Base-by-base conservation (phyloP, 768 basidiomycete species). In the Trametes meyenii region DNA sequence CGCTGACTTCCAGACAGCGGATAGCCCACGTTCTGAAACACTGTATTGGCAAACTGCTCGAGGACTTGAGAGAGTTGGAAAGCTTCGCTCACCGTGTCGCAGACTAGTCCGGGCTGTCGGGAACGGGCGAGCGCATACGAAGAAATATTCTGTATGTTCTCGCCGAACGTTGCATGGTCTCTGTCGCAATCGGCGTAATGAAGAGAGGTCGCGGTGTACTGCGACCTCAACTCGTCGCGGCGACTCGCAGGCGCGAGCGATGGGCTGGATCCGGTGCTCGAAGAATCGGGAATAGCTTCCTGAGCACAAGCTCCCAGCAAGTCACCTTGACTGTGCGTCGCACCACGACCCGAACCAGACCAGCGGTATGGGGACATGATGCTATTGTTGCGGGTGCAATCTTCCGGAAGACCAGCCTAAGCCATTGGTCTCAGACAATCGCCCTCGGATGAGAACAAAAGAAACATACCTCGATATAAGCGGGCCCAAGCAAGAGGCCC, bases 21-120 rank as follows among this genome's bases (percentile, higher is more conserved):
- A 35, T 43, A 50, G 33, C 49, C 49, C 13, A 58, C 57, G 38
- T 38, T 58, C 57, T 58, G 57, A 7, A 19, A 26, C 16, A 19
- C n/a, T 19, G 12, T 17, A 19, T 58, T 29, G 26, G 49, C 29
- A 13, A 14, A 17, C 11, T 35, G n/a, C 12, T n/a, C 33, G 17
- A n/a, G 45, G 21, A 2, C 21, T 36, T 24, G 39, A 52, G 3
- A 23, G 36, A 52, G 36, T n/a, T 26, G 10, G 21, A 40, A 11
- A 21, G 24, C 1, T 19, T 54, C 42, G 36, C 62, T 43, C 19
- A 64, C 62, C 35, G 62, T 59, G 52, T 54, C 39, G 54, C 62
- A 53, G 29, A 49, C 48, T 4, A 55, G 48, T 14, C 46, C 51
- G 2, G 50, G 44, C 7, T 58, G 51, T 29, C 42, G 43, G n/a